Evolutionary conservation across 345 rosid species (phyloP).

Genomic region (Eucalyptus tenuipes): DNA sequence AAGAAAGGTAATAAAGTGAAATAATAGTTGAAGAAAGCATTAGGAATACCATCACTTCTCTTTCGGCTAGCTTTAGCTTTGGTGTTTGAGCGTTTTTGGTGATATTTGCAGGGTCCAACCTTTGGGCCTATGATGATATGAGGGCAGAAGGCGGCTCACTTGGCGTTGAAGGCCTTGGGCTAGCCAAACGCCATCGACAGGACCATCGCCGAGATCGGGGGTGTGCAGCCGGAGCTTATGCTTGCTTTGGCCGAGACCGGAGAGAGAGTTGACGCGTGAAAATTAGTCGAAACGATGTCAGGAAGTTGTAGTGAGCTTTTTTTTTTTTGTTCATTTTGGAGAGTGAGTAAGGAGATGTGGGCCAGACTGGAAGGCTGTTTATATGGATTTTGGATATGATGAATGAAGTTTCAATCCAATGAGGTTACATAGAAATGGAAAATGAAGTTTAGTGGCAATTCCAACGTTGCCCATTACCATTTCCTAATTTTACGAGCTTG

Average conservation of each 20-base stretch:
- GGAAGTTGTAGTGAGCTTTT: background rate
- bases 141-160: conserved; percentile 88
- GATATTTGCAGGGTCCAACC: conserved; percentile 58
- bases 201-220: conserved; percentile 2
- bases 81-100: background rate
- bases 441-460: background rate
- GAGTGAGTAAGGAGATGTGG: background rate
- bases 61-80: background rate
- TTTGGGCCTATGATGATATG: conserved; percentile 95
- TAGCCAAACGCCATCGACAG: conserved; percentile 56
- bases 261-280: conserved; percentile 45
- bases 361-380: background rate
- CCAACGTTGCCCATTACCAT: background rate
- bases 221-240: conserved; percentile 36
- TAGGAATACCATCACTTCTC: background rate
- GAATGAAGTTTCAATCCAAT: background rate
- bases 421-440: background rate
- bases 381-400: background rate
- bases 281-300: background rate
- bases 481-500: background rate
- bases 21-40: background rate
- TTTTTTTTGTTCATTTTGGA: background rate
- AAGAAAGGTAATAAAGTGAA: background rate
- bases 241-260: conserved; percentile 40
- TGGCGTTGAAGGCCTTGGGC: conserved; percentile 63